Percentiles rank a stretch among this genome's conserved stretches.
These are phyloP conservation scores for Coleophoma cylindrospora DNA, from an alignment of 2,329 filamentous ascomycete species.

Conservation along the genomic window DNA sequence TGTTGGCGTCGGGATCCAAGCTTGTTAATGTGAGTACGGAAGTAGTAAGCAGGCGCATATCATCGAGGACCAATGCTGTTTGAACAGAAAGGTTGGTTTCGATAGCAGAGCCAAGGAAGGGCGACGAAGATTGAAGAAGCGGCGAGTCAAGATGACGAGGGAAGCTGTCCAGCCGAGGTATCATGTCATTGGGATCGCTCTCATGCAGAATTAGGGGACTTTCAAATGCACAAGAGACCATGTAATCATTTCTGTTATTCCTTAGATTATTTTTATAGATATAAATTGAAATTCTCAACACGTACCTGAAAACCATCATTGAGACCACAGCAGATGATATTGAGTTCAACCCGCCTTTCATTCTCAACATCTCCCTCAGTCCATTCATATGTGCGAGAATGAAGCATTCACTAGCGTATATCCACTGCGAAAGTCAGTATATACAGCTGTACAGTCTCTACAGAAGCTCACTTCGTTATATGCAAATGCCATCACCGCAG, in stretches of 20 bases:
- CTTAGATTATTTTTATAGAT: conserved; percentile 1
- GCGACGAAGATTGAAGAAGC: conserved; percentile 14
- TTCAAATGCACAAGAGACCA: conserved; percentile 26
- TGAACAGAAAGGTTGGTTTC: conserved; percentile 10
- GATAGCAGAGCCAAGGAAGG: conserved; percentile 11
- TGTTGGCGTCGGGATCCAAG: background rate
- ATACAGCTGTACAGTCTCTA: conserved; percentile 7
- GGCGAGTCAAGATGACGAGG: conserved; percentile 19
- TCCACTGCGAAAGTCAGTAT: background rate
- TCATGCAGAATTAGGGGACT: conserved; percentile 21
- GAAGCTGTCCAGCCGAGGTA: conserved; percentile 11
- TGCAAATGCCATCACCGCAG: conserved; percentile 24
- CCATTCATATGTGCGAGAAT: conserved; percentile 25
- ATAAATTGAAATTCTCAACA: conserved; percentile 9
- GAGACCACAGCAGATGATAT: background rate
- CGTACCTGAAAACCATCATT: conserved; percentile 19
- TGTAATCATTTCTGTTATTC: conserved; percentile 23
- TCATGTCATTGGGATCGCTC: conserved; percentile 5
- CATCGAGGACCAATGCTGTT: conserved; percentile 22
- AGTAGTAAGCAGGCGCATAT: conserved; percentile 22
- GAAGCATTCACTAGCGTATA: conserved; percentile 24
- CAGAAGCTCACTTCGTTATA: conserved; percentile 22
- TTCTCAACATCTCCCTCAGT: conserved; percentile 23
- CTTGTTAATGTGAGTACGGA: conserved; percentile 10
- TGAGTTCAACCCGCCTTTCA: conserved; percentile 14